Base-by-base conservation (phyloP, 2,329 filamentous ascomycete species). In the Hymenoscyphus fraxineus region DNA sequence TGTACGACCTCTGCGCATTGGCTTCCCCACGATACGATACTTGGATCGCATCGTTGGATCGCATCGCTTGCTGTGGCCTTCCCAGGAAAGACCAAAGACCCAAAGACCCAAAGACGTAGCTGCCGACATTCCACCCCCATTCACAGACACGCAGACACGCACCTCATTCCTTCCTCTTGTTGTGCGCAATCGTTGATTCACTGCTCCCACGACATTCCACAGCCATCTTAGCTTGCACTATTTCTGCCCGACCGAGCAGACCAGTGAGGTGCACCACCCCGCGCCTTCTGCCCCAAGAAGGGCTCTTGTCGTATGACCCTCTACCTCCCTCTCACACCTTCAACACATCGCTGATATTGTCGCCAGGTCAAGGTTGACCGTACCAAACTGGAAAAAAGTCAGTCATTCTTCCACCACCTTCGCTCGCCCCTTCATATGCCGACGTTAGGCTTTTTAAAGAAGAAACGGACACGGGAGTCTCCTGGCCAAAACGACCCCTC, bases 401-500 rank as follows among this genome's bases (percentile, higher is more conserved):
- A 41, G 35, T 41, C 35, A 3, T 12, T 19, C 19, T 12, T 59
- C 12, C 35, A 38, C 10, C 2, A 27, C 12, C n/a, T 27, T 27
- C 58, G 44, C 44, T 41, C 31, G 54, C 19, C 22, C n/a, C 69
- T 73, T 73, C 73, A 71, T 76, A 98, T 99, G 95, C 95, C 93
- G 88, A 91, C 87, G 79, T 86, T 97, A 83, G 92, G 92, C 79
- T 93, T 97, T 77, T 87, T 98, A 77, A 97, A 97, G 86, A 98
- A 97, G 87, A 97, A 96, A 86, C 89, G 93, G 86, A 96, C 93
- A 81, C 96, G 93, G 87, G 93, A 97, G 82, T 90, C 88, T 75
- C 82, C 81, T 75, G 84, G 83, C 77, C 90, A 88, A 72, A 83
- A 81, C 76, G 84, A 88, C 77, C 78, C 83, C 76, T 86, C 88